Evolutionary conservation across 257 asterid genomes (phyloP), one percentile per base, ranked within the genome.

Genomic region (Fraxinus quadrangulata): DNA sequence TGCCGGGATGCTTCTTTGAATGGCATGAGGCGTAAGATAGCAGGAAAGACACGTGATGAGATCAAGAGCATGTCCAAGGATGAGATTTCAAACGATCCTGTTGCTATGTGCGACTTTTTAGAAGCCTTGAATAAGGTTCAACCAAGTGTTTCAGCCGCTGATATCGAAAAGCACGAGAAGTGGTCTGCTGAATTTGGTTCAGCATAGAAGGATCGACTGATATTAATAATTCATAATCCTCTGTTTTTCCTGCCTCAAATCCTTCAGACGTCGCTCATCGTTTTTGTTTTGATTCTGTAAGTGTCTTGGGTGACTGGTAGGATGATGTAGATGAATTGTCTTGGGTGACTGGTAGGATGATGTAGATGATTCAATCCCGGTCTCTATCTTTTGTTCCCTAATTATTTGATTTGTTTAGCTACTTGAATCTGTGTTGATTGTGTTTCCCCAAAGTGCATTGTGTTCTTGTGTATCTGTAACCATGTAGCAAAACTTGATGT

Each of bases 101-200:
- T 90, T 1, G 97, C 97, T 2, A 96, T 93, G 97, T 96, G 97
- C 23, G 98, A 94, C 80, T 94, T 94, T 23, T 16, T 86, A 47
- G 98, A 93, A 85, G 98, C 99, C 79, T 81, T 95, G 5, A 82
- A 88, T 49, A 95, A 95, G 83, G 99, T 96, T 75, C 98, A 92
- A 79, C 97, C 97, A 0, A 96, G 98, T 79, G 99, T 96, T 79
- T 96, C 97, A 6, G 90, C 98, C 0, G 86, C 94, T 23, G 99
- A 95, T 81, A 95, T 92, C 24, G 99, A 93, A 74, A 89, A 85
- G 78, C 98, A 95, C 54, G 99, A 93, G 86, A 95, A 95, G 84
- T 95, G 99, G 99, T 86, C 87, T 78, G 81, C 93, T 0, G 99
- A 95, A 70, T 95, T 95, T 37, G 99, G 98, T 76, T 94, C 98